These are phyloP conservation scores for Saccharomyces hybrid DNA, from an alignment of 1,139 yeast genomes.

Conservation along the genomic window DNA sequence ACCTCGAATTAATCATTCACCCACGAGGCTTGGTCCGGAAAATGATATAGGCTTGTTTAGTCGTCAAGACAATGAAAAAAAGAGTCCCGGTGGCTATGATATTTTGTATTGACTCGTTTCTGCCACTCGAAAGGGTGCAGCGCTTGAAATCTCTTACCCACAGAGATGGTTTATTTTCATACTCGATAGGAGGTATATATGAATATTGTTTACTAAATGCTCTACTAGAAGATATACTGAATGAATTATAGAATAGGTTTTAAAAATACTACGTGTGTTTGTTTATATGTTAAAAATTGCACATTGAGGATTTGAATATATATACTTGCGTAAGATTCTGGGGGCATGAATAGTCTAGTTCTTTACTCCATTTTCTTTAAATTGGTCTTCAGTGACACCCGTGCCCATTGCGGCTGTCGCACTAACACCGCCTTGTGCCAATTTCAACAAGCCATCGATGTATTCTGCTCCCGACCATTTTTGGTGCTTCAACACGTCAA, in stretches of 20 bases:
- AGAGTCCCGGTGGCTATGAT: not conserved
- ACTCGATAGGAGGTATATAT: no score
- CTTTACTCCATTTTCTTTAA: constrained; percentile 37
- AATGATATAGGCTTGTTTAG: not conserved
- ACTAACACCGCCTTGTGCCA: constrained; percentile 91
- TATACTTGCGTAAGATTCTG: not conserved
- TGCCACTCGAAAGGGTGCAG: not conserved
- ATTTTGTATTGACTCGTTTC: not conserved
- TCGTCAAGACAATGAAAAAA: not conserved
- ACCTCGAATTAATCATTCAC: not conserved
- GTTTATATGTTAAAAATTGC: not conserved
- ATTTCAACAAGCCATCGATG: constrained; percentile 81
- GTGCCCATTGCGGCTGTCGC: constrained; percentile 98
- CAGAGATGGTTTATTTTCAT: not conserved
- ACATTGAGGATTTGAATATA: not conserved
- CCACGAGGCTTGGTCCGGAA: not conserved
- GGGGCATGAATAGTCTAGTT: not conserved
- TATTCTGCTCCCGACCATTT: constrained; percentile 99
- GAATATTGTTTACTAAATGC: not conserved
- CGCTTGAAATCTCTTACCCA: not conserved
- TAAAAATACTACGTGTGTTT: not conserved
- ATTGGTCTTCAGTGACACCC: constrained; percentile 97
- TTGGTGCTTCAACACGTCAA: constrained; percentile 95
- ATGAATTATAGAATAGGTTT: not conserved
- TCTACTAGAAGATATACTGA: not conserved